phyloP scores from a whole-genome alignment of 2,329 filamentous ascomycete species.

The Teratosphaeria epicoccoides region DNA sequence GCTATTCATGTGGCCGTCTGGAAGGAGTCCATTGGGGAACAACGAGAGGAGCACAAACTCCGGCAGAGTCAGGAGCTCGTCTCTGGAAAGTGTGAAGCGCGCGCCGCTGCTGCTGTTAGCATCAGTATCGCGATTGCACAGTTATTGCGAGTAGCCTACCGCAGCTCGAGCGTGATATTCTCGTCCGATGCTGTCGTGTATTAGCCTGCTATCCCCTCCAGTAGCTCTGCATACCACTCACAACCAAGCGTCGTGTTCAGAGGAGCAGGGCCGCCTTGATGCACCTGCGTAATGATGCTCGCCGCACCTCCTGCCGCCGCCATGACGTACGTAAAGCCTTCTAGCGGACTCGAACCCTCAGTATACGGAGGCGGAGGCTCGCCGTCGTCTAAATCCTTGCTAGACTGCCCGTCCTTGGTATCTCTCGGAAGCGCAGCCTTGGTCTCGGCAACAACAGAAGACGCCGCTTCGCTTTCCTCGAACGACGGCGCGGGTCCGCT shows the following conservation, averaged over 20 bases:
- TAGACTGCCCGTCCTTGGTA: slow-evolving; percentile 63
- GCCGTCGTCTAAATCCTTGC: slow-evolving; percentile 64
- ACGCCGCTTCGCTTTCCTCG: slow-evolving; percentile 36
- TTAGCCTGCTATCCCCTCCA: neutral
- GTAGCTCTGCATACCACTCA: neutral
- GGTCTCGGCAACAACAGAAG: slow-evolving; percentile 56
- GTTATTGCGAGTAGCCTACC: slow-evolving; percentile 47
- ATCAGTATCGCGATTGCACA: neutral
- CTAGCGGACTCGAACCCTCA: slow-evolving; percentile 84
- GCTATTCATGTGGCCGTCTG: slow-evolving; percentile 88
- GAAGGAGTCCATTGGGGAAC: slow-evolving; percentile 95
- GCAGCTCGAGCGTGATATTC: slow-evolving; percentile 86
- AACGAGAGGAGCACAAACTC: slow-evolving; percentile 97
- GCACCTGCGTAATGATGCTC: slow-evolving; percentile 98
- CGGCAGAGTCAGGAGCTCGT: slow-evolving; percentile 87
- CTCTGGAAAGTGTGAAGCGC: slow-evolving; percentile 84
- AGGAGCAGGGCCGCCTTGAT: slow-evolving; percentile 75
- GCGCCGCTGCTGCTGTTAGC: slow-evolving; percentile 56
- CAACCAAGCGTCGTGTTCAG: slow-evolving; percentile 75
- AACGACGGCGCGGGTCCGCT: slow-evolving; percentile 38
- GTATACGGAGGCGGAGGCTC: slow-evolving; percentile 95
- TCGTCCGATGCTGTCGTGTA: slow-evolving; percentile 77
- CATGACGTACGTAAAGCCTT: slow-evolving; percentile 94
- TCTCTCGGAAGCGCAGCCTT: slow-evolving; percentile 77
- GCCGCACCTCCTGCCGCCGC: slow-evolving; percentile 90